Conservation (phyloP, 352 stramenopile species). For the Globisporangium barbulae region DNA sequence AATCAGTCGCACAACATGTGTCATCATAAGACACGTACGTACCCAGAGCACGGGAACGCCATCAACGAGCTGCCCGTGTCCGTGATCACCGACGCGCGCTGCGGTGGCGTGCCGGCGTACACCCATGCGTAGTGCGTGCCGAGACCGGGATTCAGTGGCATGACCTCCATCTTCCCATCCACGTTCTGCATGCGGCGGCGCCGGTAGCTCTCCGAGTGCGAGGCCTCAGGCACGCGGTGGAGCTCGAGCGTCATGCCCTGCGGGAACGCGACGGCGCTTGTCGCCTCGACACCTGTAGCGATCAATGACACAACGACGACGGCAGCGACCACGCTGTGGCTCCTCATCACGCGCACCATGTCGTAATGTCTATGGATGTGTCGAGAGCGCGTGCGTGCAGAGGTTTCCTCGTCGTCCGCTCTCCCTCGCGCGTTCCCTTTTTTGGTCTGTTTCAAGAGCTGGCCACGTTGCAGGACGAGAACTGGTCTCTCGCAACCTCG, state of each 20-base stretch:
- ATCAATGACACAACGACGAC: not conserved
- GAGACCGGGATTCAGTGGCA: conserved; percentile 66
- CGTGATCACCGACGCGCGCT: conserved; percentile 78
- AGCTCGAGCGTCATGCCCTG: conserved; percentile 36
- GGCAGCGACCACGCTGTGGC: not conserved
- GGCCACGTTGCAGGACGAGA: not conserved
- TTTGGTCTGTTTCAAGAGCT: not conserved
- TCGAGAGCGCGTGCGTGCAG: not conserved
- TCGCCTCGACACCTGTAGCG: not conserved
- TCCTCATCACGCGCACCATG: conserved; percentile 4
- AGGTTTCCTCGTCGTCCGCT: not conserved
- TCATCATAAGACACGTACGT: conserved; percentile 6
- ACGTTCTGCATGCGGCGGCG: conserved; percentile 30
- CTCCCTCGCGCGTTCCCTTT: not conserved
- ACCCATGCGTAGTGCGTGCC: conserved; percentile 87
- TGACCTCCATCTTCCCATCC: conserved; percentile 43
- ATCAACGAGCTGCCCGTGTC: conserved; percentile 80
- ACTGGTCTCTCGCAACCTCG: not conserved
- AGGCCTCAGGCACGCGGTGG: conserved; percentile 25
- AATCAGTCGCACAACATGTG: not conserved
- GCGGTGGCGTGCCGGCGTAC: conserved; percentile 73
- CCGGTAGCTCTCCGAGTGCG: conserved; percentile 35
- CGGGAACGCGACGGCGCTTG: not conserved
- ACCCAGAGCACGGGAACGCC: conserved; percentile 79
- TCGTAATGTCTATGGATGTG: not conserved